Evolutionary conservation across 106 monocot species (phyloP).

Genomic region (Dendrobium officinale): DNA sequence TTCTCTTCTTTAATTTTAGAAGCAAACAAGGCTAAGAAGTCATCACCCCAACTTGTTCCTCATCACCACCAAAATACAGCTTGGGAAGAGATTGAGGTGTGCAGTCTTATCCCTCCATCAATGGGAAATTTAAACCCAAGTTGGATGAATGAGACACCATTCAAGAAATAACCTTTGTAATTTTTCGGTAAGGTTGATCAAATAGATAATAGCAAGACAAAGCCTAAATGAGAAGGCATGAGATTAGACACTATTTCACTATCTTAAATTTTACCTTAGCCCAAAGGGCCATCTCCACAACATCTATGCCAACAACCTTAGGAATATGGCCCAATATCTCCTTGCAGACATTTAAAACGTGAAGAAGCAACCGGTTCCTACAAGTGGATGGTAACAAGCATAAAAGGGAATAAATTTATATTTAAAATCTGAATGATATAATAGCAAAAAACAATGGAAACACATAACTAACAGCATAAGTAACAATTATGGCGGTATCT

Average conservation of each 20-base stretch:
- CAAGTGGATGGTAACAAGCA: constrained; percentile 8
- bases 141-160: not conserved
- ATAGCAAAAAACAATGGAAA: constrained; percentile 3
- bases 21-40: too few relatives aligned
- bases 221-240: not conserved
- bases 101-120: not conserved
- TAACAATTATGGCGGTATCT: not conserved
- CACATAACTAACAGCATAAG: not conserved
- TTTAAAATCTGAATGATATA: not conserved
- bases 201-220: not conserved
- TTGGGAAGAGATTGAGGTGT: not conserved
- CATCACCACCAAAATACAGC: not conserved
- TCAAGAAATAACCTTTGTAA: not conserved
- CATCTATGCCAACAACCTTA: constrained; percentile 93
- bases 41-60: too few relatives aligned
- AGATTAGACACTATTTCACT: not conserved
- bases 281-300: constrained; percentile 99
- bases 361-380: constrained; percentile 83
- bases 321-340: constrained; percentile 75
- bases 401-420: not conserved
- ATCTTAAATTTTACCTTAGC: constrained; percentile 57
- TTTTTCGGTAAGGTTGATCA: not conserved
- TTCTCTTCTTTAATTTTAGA: too few relatives aligned
- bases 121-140: not conserved
- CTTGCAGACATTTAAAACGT: constrained; percentile 85